Evolutionary conservation across 2,329 filamentous ascomycete species (phyloP).

Genomic region (Sarocladium kiliense): DNA sequence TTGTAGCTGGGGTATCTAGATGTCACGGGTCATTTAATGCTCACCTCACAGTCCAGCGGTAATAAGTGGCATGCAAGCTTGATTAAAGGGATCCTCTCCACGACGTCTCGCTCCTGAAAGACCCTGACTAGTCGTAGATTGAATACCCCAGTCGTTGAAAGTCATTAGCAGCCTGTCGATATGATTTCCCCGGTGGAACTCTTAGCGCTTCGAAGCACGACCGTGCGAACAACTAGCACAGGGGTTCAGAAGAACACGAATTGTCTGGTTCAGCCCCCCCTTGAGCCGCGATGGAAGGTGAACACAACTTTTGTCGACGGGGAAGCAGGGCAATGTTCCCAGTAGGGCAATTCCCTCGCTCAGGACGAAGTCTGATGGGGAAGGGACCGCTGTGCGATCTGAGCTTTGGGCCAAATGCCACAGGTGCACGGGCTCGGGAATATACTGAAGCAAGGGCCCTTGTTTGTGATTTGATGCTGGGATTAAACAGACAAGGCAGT

Average conservation of each 20-base stretch:
- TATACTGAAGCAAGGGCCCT: neutral
- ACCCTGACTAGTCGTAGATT: neutral
- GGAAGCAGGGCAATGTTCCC: too few species aligned
- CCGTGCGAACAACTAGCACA: neutral
- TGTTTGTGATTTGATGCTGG: neutral
- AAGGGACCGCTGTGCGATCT: neutral
- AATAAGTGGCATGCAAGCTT: neutral
- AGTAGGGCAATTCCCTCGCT: too few species aligned
- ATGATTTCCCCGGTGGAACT: constrained; percentile 6
- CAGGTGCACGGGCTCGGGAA: neutral
- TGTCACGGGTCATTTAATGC: neutral
- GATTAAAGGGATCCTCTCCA: neutral
- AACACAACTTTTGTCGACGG: too few species aligned
- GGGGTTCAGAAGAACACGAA: neutral
- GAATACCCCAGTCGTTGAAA: neutral
- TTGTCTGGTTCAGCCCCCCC: neutral
- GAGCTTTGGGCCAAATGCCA: neutral
- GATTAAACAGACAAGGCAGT: neutral
- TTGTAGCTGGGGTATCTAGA: too few species aligned
- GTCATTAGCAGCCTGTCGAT: neutral
- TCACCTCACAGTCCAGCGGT: too few species aligned
- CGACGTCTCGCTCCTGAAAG: neutral
- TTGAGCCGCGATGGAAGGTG: neutral
- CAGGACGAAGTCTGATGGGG: neutral
- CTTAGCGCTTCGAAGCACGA: neutral